These are phyloP conservation scores for Trapa incisa DNA, from an alignment of 345 rosid genomes.

Conservation along the genomic window DNA sequence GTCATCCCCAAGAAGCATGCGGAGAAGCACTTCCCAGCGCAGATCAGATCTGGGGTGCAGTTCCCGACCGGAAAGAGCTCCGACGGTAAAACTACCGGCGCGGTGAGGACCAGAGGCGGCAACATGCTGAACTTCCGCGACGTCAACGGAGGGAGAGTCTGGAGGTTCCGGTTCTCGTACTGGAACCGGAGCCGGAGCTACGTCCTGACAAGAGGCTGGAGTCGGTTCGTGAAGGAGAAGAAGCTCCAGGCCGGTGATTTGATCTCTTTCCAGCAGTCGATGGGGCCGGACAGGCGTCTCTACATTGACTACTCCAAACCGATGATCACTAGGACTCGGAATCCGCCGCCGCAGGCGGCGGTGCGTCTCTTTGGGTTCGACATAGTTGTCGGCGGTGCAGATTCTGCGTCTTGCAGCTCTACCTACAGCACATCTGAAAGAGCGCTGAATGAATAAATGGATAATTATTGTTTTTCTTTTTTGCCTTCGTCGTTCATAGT, in stretches of 20 bases:
- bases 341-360: conserved; percentile 28
- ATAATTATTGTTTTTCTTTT: neutral
- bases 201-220: conserved; percentile 91
- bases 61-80: neutral
- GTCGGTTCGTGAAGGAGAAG: conserved; percentile 82
- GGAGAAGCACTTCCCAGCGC: conserved; percentile 66
- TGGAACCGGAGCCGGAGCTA: conserved; percentile 96
- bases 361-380: conserved; percentile 48
- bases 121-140: conserved; percentile 56
- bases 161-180: conserved; percentile 89
- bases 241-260: conserved; percentile 63
- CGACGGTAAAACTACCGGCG: neutral
- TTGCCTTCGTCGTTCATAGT: neutral
- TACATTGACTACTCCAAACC: conserved; percentile 39
- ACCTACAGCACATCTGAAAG: neutral
- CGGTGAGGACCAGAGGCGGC: conserved; percentile 32
- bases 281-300: conserved; percentile 55
- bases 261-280: conserved; percentile 65
- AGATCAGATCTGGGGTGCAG: conserved; percentile 5
- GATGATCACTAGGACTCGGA: conserved; percentile 13
- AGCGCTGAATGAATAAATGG: neutral
- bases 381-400: neutral
- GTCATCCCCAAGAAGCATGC: conserved; percentile 55
- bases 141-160: conserved; percentile 42
- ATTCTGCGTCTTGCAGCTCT: neutral